Evolutionary conservation across 176 grass and related monocot genomes (phyloP), one percentile per base, ranked within the genome.

Genomic region (Oryza glaberrima): DNA sequence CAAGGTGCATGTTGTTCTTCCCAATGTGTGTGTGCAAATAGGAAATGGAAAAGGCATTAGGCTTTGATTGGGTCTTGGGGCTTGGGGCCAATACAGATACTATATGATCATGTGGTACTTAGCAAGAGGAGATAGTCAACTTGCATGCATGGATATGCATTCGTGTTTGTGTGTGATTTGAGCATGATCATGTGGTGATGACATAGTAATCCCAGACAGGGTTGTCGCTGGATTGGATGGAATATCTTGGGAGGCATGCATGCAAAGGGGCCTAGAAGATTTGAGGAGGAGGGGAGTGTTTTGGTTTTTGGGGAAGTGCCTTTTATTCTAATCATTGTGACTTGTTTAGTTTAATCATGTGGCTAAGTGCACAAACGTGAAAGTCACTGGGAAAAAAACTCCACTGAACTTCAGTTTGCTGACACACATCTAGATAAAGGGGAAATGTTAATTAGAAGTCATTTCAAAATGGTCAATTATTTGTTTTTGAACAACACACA

Each of bases 171-270:
- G 75, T 78, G 63, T 82, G 80, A 88, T 88, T 85, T 92, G 77
- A 74, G 77, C 58, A 63, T 63, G 58, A 41, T 41, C 88, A 94
- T 88, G 86, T 90, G 92, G 70, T 40, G 72, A 68, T 93, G 87
- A 83, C 89, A 95, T 77, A 95, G 88, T 88, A 88, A 90, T 84
- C 80, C 79, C 81, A 84, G 90, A 91, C 84, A 89, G 73, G 84
- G 67, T 81, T 88, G 81, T 89, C 77, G 64, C 83, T 89, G 79
- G 90, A 92, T 94, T 92, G 89, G 85, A 92, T 26, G 86, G 90
- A 95, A 95, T 95, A 91, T 98, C 78, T 95, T 91, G 92, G 91
- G 91, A 46, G 78, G 51, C 20, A 63, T 84, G 77, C 77, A 88
- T 92, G 76, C 84, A 86, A 91, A 77, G 61, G 84, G 82, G 65